Percentiles rank a stretch among this genome's conserved stretches.
Evolutionary conservation across 345 rosid genomes (phyloP).

Genomic region (Pseudoturritis turrita): DNA sequence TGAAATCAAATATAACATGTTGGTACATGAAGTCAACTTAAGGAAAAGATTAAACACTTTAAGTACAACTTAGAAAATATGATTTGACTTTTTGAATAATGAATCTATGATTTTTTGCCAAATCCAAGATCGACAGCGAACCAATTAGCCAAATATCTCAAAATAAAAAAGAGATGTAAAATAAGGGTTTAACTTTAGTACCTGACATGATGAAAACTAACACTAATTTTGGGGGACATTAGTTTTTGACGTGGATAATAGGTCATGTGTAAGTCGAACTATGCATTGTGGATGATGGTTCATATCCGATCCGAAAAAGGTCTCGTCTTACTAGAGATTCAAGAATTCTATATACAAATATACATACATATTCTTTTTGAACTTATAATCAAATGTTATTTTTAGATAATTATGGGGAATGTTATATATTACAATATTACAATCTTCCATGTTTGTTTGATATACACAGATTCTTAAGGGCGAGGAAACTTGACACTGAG

Average conservation of each 20-base stretch:
- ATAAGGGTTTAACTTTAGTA: background rate
- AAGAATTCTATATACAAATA: background rate
- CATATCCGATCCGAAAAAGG: too few species aligned
- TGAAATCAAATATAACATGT: background rate
- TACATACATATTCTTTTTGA: background rate
- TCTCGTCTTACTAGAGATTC: background rate
- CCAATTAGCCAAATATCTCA: background rate
- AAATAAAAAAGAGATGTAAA: background rate
- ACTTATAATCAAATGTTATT: background rate
- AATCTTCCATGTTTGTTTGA: background rate
- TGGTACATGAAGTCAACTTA: constrained; percentile 5
- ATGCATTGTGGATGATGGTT: too few species aligned
- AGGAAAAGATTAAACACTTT: background rate
- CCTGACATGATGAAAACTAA: background rate
- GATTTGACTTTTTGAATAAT: background rate
- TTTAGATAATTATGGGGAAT: background rate
- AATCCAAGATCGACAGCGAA: background rate
- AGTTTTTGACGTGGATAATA: too few species aligned
- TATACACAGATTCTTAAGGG: constrained; percentile 67
- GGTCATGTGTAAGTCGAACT: too few species aligned
- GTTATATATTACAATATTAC: background rate
- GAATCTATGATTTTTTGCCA: background rate
- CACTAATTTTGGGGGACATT: background rate
- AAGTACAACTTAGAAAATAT: background rate
- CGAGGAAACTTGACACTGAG: constrained; percentile 85